These are phyloP conservation scores for Phytophthora palmivora DNA, from an alignment of 352 stramenopile species.

Conservation along the genomic window DNA sequence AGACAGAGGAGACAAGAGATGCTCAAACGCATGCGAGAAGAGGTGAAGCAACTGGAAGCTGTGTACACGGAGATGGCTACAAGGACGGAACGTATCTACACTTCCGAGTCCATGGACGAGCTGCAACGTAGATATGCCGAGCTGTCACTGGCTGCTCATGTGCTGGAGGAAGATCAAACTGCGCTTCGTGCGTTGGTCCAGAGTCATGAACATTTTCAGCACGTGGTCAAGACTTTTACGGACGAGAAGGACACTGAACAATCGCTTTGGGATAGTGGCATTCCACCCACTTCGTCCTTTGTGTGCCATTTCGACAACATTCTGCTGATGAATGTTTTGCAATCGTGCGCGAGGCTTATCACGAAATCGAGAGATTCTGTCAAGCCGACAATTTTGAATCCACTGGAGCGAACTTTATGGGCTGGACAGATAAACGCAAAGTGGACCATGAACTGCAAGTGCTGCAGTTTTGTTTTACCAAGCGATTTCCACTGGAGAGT, in stretches of 20 bases:
- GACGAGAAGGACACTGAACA: constrained; percentile 5
- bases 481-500: constrained; percentile 40
- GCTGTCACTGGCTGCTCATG: constrained; percentile 41
- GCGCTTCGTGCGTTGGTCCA: constrained; percentile 29
- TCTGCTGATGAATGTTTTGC: constrained; percentile 39
- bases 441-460: constrained; percentile 30
- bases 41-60: constrained; percentile 55
- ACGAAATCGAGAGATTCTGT: constrained; percentile 50
- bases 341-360: constrained; percentile 53
- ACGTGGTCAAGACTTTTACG: constrained; percentile 19
- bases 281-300: constrained; percentile 51
- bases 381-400: constrained; percentile 29
- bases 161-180: constrained; percentile 48
- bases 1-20: constrained; percentile 34
- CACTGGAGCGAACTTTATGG: constrained; percentile 49
- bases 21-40: constrained; percentile 48
- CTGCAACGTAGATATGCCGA: constrained; percentile 36
- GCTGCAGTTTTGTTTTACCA: constrained; percentile 50
- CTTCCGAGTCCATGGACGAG: constrained; percentile 2
- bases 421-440: constrained; percentile 57
- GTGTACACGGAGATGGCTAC: constrained; percentile 43
- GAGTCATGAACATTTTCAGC: constrained; percentile 37
- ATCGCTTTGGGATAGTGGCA: constrained; percentile 23
- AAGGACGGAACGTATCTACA: constrained; percentile 5
- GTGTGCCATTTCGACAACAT: constrained; percentile 24